A percentile compares a stretch with the other conserved stretches of the same genome.
These are phyloP conservation scores for Heliocybe sulcata DNA, from an alignment of 1,284 basidiomycete species.

Conservation along the genomic window DNA sequence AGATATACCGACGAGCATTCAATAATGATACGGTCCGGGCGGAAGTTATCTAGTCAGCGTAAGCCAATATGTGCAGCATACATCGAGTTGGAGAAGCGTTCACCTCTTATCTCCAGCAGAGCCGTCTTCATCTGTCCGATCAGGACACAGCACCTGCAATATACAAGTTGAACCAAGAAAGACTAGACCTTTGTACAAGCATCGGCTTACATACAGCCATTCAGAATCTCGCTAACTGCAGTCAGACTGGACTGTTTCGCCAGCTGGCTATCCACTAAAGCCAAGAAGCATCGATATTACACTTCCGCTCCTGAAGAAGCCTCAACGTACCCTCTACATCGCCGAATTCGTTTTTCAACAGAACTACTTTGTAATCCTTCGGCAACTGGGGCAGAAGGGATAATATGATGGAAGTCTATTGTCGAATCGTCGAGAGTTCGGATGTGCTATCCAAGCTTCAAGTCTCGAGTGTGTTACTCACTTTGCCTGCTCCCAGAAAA, in stretches of 20 bases:
- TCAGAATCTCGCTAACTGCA: constrained; percentile 85
- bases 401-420: constrained; percentile 71
- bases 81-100: constrained; percentile 5
- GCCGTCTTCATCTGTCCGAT: constrained; percentile 91
- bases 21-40: constrained; percentile 85
- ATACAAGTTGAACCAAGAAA: not conserved
- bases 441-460: too few species aligned
- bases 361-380: constrained; percentile 75
- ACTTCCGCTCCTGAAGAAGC: not conserved
- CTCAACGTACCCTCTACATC: constrained; percentile 61
- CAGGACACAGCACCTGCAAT: constrained; percentile 76
- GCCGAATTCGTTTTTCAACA: constrained; percentile 88
- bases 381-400: constrained; percentile 75
- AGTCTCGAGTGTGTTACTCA: not conserved
- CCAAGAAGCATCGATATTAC: not conserved
- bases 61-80: not conserved
- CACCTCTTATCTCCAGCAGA: constrained; percentile 78
- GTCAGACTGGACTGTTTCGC: constrained; percentile 77
- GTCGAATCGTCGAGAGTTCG: not conserved
- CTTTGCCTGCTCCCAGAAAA: constrained; percentile 58
- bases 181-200: not conserved
- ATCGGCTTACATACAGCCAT: constrained; percentile 77
- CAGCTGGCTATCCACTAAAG: constrained; percentile 77
- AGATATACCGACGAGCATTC: constrained; percentile 72
- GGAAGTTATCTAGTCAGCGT: constrained; percentile 56